Base-by-base conservation (phyloP, 805 yeast species). In the Wickerhamiella domercqiae region DNA sequence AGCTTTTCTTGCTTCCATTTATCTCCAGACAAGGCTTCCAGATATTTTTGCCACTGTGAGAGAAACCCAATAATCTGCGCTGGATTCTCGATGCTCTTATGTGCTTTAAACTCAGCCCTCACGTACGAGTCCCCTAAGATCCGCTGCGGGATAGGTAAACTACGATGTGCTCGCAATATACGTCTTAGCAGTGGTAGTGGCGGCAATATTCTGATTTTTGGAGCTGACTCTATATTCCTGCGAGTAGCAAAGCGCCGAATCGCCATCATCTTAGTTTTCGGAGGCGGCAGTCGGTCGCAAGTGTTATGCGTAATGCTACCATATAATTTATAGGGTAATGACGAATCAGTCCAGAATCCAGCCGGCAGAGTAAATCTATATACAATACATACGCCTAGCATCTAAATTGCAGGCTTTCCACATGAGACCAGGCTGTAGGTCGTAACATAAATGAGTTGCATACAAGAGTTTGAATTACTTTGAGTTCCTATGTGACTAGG, bases 61-160 rank as follows among this genome's bases (percentile, higher is more conserved):
- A 90, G 64, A 49, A 90, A 90, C 7, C 96, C 98, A 7, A 90
- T 84, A 24, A 90, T 83, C 52, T 87, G 93, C 18, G 83, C 65
- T 3, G 99, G 97, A 55, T 90, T 84, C 46, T 83, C 94, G 5
- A 78, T 69, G 34, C 63, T 58, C 42, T 74, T 70, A 59, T 90
- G 98, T 5, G 86, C 77, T 49, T 75, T 73, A 63, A 90, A 90
- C 60, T 90, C 99, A 25, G 76, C 71, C 53, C 75, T 79, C 36
- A 87, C 94, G 55, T 90, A 90, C 47, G 73, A 67, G 57, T 90
- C 95, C 3, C 98, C 99, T 17, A 90, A 64, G 37, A 73, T 68
- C 40, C 93, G 67, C 35, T 73, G 73, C 3, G 61, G 56, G 0
- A 86, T 82, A n/a, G 90, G 65, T 15, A 51, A 51, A 33, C 55